phyloP scores from a whole-genome alignment of 2,329 filamentous ascomycete genomes.

The Berkeleyomyces rouxiae region DNA sequence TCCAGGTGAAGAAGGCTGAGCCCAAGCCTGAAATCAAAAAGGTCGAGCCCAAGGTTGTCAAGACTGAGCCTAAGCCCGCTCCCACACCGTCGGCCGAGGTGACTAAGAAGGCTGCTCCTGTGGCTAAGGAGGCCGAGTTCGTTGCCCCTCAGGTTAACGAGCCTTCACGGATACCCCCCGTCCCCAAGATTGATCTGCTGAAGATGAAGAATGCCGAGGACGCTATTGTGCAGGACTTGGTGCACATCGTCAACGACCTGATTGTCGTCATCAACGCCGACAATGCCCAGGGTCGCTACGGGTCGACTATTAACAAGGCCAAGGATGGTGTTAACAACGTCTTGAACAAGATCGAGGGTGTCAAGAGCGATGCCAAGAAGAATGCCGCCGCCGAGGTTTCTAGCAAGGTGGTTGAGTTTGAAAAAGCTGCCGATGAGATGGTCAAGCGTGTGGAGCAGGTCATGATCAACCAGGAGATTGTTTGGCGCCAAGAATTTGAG shows the following conservation, averaged over 20 bases:
- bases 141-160: conserved; percentile 47
- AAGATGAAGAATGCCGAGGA: conserved; percentile 61
- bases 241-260: conserved; percentile 90
- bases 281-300: conserved; percentile 60
- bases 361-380: conserved; percentile 53
- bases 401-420: conserved; percentile 60
- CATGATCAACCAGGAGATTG: conserved; percentile 62
- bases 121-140: conserved; percentile 23
- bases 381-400: conserved; percentile 61
- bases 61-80: conserved; percentile 17
- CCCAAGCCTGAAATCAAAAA: conserved; percentile 18
- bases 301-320: conserved; percentile 62
- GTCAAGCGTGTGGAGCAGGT: conserved; percentile 71
- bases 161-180: conserved; percentile 45
- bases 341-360: conserved; percentile 55
- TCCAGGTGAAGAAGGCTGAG: conserved; percentile 19
- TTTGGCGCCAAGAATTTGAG: conserved; percentile 78
- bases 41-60: conserved; percentile 19
- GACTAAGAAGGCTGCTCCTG: conserved; percentile 16
- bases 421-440: conserved; percentile 74
- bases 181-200: conserved; percentile 61
- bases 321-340: conserved; percentile 70
- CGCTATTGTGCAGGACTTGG: conserved; percentile 78
- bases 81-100: conserved; percentile 21
- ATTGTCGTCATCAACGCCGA: conserved; percentile 88